Evolutionary conservation across 768 basidiomycete genomes (phyloP).

Genomic region (Daedaleopsis sinensis): DNA sequence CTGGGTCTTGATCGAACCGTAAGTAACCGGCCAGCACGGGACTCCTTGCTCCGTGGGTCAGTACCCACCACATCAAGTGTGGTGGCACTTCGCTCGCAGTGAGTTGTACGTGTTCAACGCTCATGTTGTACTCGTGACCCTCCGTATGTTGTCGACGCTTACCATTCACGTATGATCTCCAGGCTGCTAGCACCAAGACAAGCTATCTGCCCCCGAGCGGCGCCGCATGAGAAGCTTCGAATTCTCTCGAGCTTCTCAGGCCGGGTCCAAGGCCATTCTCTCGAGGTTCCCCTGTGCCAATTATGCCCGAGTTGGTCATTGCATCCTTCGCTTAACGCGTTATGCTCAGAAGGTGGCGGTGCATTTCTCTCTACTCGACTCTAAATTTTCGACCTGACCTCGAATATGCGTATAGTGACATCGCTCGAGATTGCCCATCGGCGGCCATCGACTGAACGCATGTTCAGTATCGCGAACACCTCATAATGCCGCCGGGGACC

Average conservation of each 20-base stretch:
- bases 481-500: background rate
- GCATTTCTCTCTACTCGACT: slow-evolving; percentile 6
- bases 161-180: slow-evolving; percentile 19
- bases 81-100: background rate
- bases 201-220: slow-evolving; percentile 15
- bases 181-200: background rate
- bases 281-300: background rate
- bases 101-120: slow-evolving; percentile 3
- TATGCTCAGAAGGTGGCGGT: slow-evolving; percentile 14
- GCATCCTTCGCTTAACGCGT: background rate
- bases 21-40: slow-evolving; percentile 9
- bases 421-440: background rate
- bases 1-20: slow-evolving; percentile 1
- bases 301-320: background rate
- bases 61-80: background rate
- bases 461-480: background rate
- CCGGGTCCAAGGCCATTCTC: slow-evolving; percentile 2
- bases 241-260: slow-evolving; percentile 1
- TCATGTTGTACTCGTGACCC: slow-evolving; percentile 8
- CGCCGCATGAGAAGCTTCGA: background rate
- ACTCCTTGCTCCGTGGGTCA: background rate
- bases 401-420: background rate
- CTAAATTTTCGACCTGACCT: background rate
- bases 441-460: background rate
- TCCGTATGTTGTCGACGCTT: slow-evolving; percentile 13